Conservation (phyloP, 2,329 filamentous ascomycete genomes). For the Westerdykella ornata region DNA sequence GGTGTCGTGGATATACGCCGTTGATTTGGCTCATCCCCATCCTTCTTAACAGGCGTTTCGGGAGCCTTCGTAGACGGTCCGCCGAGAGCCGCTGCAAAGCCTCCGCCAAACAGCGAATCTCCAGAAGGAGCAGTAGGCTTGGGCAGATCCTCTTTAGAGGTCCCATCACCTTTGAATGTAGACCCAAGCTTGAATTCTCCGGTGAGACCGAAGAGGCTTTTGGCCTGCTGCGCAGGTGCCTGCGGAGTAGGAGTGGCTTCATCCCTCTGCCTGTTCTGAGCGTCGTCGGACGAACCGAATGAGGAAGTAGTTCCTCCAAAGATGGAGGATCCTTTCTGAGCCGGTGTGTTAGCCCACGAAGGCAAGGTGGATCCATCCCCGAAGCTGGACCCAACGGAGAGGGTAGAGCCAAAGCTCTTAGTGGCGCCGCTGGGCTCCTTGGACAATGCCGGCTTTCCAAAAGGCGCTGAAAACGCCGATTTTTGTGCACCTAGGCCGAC, state of each 20-base stretch:
- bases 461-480: constrained; percentile 20
- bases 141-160: constrained; percentile 53
- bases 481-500: constrained; percentile 27
- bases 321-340: constrained; percentile 19
- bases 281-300: constrained; percentile 19
- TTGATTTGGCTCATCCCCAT: constrained; percentile 25
- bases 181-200: constrained; percentile 59
- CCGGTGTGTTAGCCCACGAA: constrained; percentile 29
- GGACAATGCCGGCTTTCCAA: constrained; percentile 9
- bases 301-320: constrained; percentile 27
- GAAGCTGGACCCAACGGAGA: constrained; percentile 32
- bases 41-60: constrained; percentile 37
- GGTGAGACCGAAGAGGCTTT: constrained; percentile 29
- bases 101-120: constrained; percentile 55
- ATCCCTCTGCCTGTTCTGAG: constrained; percentile 26
- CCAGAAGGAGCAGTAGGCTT: constrained; percentile 42
- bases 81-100: constrained; percentile 54
- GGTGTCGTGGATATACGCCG: constrained; percentile 36
- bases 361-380: constrained; percentile 27
- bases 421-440: constrained; percentile 23
- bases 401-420: constrained; percentile 39
- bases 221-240: constrained; percentile 15
- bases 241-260: constrained; percentile 33
- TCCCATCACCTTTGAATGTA: constrained; percentile 60
- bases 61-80: constrained; percentile 32